Evolutionary conservation across 2,329 filamentous ascomycete genomes (phyloP), one percentile per base, ranked within the genome.

Genomic region (Fusarium tjaetaba): DNA sequence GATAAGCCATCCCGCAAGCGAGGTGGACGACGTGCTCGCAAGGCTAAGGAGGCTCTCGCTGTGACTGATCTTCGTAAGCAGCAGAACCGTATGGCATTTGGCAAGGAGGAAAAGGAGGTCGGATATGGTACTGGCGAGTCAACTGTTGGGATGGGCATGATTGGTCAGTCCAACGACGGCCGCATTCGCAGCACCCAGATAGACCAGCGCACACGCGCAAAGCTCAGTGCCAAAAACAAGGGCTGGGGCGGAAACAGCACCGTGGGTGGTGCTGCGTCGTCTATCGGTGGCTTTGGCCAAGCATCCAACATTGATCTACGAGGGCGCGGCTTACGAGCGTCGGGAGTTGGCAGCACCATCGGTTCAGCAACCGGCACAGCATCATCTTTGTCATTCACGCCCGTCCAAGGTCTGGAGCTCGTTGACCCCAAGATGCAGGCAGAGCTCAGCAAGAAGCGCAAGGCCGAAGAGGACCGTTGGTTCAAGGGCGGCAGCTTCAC

Each of bases 401-500:
- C 96, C 4, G 94, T 97, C 22, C 96, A 98, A 80, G 96, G 96
- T 4, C 87, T 99, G 43, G 96, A 99, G 85, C 88, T 99, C 18
- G 95, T 98, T 11, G 96, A 98, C 81, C 96, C 96, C 28, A 97
- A 96, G 85, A 90, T 93, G 65, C 91, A 95, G 76, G 93, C 94
- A 13, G 95, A 98, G 84, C 88, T 97, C 81, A 95, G 89, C 80
- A 89, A 94, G 77, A 98, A 98, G 86, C 88, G 95, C 72, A 97
- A 97, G 81, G 95, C 94, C 2, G 96, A 98, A 73, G 94, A 97
- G 80, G 96, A 98, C 80, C 88, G 94, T 42, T 99, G 95, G 92
- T 99, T 99, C 86, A 97, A 96, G 83, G 94, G 94, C 52, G 96
- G 96, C n/a, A 95, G 94, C 0, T 99, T 99, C 80, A 98, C 96